Conservation (phyloP, 2,329 filamentous ascomycete genomes). For the Hypomyces rosellus region DNA sequence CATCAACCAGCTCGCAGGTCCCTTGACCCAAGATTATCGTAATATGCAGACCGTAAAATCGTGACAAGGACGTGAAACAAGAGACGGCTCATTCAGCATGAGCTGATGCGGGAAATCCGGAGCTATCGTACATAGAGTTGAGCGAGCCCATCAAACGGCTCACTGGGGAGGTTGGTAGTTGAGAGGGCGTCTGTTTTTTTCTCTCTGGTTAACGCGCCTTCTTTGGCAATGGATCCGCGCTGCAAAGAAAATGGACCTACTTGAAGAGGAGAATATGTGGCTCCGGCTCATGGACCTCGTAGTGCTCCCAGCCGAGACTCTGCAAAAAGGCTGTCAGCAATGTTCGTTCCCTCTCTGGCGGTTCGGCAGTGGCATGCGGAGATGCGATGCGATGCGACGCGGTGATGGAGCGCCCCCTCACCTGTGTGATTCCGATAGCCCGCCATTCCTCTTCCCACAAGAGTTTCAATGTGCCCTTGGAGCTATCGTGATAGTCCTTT, state of each 20-base stretch:
- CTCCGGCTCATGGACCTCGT: slow-evolving; percentile 97
- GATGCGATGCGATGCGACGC: no score
- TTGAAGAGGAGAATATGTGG: slow-evolving; percentile 98
- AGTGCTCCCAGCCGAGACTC: slow-evolving; percentile 99
- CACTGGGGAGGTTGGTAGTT: slow-evolving; percentile 71
- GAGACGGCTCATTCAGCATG: slow-evolving; percentile 13
- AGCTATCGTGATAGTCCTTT: slow-evolving; percentile 83
- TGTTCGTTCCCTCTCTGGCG: not conserved
- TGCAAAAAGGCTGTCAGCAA: slow-evolving; percentile 33
- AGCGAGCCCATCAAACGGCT: slow-evolving; percentile 8
- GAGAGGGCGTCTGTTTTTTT: slow-evolving; percentile 41
- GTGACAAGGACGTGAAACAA: slow-evolving; percentile 17
- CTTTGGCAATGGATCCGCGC: no score
- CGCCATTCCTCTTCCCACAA: slow-evolving; percentile 99
- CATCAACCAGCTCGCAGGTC: slow-evolving; percentile 3
- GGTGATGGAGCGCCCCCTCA: slow-evolving; percentile 33
- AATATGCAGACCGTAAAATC: slow-evolving; percentile 19
- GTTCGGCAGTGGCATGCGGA: not conserved
- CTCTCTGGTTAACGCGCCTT: not conserved
- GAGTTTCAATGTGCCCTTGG: slow-evolving; percentile 88
- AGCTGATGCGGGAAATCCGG: slow-evolving; percentile 11
- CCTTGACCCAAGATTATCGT: slow-evolving; percentile 13
- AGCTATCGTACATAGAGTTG: slow-evolving; percentile 19
- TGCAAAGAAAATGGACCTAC: slow-evolving; percentile 44
- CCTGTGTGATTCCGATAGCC: slow-evolving; percentile 93